Base-by-base conservation (phyloP, 305 asterid genomes). In the Fraxinus angustifolia region DNA sequence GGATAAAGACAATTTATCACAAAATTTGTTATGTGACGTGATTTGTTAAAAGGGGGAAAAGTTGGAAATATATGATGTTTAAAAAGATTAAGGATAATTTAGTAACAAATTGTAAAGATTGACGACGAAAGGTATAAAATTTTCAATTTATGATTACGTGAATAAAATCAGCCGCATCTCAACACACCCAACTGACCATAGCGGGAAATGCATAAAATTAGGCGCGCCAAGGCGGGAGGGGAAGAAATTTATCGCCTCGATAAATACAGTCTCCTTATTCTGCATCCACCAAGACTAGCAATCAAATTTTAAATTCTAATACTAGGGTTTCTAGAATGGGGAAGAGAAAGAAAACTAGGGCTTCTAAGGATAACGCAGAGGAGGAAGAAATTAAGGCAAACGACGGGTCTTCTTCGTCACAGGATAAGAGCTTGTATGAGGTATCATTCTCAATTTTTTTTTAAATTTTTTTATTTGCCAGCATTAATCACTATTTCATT, bases 401-500 rank as follows among this genome's bases (percentile, higher is more conserved):
- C 28, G 35, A 78, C 1, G 90, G 83, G 58, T 89, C 92, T 33
- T 89, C 97, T 45, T 84, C 94, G 76, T 87, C 92, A 14, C 80
- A 67, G 30, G 87, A 82, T 6, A 90, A 89, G 83, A 92, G 94
- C 79, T 91, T 94, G 65, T 94, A 94, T 30, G 97, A 91, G 94
- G 98, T 93, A 79, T 62, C 40, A 0, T 28, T 2, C 30, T 12
- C n/a, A 23, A 17, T 2, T 2, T 26, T 50, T 75, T 28, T 62
- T 36, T 36, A 0, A 0, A 6, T 0, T 74, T 19, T 19, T 42
- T 10, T 2, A 14, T 42, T 42, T 4, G n/a, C 53, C 53, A 1
- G n/a, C 53, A 42, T 50, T 16, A 4, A 16, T 14, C 21, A 3
- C 60, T 16, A 50, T 50, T 48, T 50, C 21, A 16, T 16, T 50